Evolutionary conservation across 2,329 filamentous ascomycete genomes (phyloP).

Genomic region (Paraphoma chrysanthemicola): DNA sequence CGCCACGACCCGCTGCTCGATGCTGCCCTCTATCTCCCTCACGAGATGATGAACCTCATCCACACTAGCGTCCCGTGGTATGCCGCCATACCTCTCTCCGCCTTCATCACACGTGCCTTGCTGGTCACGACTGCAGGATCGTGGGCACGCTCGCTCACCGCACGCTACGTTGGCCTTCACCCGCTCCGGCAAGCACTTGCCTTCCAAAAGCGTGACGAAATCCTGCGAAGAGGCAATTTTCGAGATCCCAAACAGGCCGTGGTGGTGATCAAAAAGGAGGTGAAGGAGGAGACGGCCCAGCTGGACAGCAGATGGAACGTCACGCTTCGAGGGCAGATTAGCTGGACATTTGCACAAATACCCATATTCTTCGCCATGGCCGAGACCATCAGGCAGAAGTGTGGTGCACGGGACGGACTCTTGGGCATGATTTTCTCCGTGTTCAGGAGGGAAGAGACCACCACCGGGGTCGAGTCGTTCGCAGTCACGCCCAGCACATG

Average conservation of each 20-base stretch:
- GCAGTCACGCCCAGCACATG: slow-evolving; percentile 22
- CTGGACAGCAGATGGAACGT: slow-evolving; percentile 42
- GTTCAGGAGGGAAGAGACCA: slow-evolving; percentile 8
- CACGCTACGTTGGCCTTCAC: slow-evolving; percentile 51
- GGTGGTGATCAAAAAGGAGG: slow-evolving; percentile 13
- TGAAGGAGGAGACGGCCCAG: slow-evolving; percentile 27
- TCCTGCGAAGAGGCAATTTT: slow-evolving; percentile 26
- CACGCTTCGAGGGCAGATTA: slow-evolving; percentile 27
- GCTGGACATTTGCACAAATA: slow-evolving; percentile 41
- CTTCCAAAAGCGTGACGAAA: slow-evolving; percentile 29
- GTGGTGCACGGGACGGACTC: slow-evolving; percentile 38
- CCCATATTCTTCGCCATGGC: slow-evolving; percentile 48
- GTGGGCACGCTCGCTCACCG: slow-evolving; percentile 48
- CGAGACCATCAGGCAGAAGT: slow-evolving; percentile 45
- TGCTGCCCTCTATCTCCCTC: slow-evolving; percentile 52
- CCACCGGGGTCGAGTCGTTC: slow-evolving; percentile 11
- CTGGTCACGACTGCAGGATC: slow-evolving; percentile 57
- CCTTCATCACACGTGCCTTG: slow-evolving; percentile 57
- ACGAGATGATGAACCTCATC: slow-evolving; percentile 58
- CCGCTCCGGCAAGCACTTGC: slow-evolving; percentile 49
- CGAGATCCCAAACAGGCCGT: slow-evolving; percentile 24
- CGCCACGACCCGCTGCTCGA: slow-evolving; percentile 49
- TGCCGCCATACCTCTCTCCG: slow-evolving; percentile 61
- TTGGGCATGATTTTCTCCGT: slow-evolving; percentile 29
- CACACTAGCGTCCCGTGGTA: slow-evolving; percentile 63